Evolutionary conservation across 192 early-diverging fungal genomes (phyloP), one percentile per base, ranked within the genome.

Genomic region (Podila horticola): DNA sequence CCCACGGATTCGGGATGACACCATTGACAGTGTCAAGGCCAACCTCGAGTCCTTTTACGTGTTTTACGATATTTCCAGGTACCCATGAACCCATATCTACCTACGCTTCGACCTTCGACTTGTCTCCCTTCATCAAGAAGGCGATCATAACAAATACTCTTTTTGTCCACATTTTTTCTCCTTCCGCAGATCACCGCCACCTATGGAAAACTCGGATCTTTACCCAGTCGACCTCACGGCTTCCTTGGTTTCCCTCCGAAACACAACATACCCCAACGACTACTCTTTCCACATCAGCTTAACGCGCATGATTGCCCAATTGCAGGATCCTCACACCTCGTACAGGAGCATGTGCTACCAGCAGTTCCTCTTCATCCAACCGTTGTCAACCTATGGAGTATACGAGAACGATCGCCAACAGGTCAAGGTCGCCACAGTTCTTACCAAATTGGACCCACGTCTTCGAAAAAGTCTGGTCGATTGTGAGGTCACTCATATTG

Each of bases 401-500:
- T 81, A 50, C 52, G 76, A 81, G 55, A 36, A 81, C 48, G 70
- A 61, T 36, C 45, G 76, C 3, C 71, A 73, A 24, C 69, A 72
- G 33, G 76, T 81, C 49, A 73, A 72, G 33, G 66, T 81, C 2
- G 76, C 70, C 11, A 67, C 69, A 10, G 52, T 72, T 17, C 67
- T 83, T 20, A 72, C 71, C 61, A 66, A 69, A 36, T 41, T 72
- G 3, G 74, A 74, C 58, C 17, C 62, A 5, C 71, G 69, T 1
- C 57, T 75, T 34, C 36, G 13, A 8, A 74, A 20, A 6, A 62
- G n/a, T 13, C 31, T 75, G 19, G 62, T 69, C 12, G 83, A 82
- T 38, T 79, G 76, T 31, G 83, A 84, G 28, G 83, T 84, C 55
- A 75, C 71, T 5, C 68, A 71, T 22, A 82, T 84, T 58, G 73